These are phyloP conservation scores for Pulicaria dysenterica DNA, from an alignment of 129 eudicot species.

Conservation along the genomic window DNA sequence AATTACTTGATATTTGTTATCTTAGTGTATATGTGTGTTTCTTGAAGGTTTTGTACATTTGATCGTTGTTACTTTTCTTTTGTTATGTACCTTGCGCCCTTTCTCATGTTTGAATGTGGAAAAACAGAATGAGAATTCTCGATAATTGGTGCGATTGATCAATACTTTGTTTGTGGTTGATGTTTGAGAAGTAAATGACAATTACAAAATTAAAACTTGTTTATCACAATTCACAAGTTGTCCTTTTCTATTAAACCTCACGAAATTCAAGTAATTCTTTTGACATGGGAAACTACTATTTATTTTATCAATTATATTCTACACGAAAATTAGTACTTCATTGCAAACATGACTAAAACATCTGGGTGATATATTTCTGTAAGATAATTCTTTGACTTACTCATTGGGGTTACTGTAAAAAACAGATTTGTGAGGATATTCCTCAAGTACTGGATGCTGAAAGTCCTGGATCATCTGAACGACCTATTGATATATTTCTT, in stretches of 20 bases:
- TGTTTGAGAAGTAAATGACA: not conserved
- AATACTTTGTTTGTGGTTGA: not conserved
- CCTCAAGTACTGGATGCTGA: conserved; percentile 93
- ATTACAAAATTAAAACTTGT: not conserved
- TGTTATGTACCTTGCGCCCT: conserved; percentile 17
- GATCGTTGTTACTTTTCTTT: conserved; percentile 4
- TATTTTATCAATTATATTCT: no score
- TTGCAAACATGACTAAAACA: no score
- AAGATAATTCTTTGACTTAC: not conserved
- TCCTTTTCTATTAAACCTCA: no score
- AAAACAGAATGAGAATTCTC: not conserved
- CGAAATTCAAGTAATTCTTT: no score
- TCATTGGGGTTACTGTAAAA: conserved; percentile 19
- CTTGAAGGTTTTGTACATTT: conserved; percentile 11
- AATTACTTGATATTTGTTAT: not conserved
- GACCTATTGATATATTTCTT: conserved; percentile 84
- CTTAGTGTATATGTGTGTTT: not conserved
- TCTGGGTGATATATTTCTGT: not conserved
- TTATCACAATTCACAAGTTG: not conserved
- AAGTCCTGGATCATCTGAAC: conserved; percentile 82
- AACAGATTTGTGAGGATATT: conserved; percentile 91
- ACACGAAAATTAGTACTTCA: no score
- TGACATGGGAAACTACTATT: no score
- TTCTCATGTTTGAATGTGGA: conserved; percentile 11
- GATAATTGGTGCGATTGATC: not conserved